Evolutionary conservation across 1,139 yeast genomes (phyloP).

Genomic region (Taiozyma sp.): DNA sequence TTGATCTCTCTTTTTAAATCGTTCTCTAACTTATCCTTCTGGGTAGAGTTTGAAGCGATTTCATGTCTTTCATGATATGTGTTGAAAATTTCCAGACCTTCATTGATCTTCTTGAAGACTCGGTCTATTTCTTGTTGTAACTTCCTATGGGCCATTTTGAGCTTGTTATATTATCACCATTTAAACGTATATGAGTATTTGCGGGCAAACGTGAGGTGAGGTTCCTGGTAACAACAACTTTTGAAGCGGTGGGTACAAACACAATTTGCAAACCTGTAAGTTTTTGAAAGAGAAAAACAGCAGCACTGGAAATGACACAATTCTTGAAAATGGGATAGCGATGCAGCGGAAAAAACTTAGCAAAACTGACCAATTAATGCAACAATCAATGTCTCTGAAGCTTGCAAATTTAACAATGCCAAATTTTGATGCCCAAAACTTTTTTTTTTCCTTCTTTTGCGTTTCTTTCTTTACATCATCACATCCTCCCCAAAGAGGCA

Average conservation of each 20-base stretch:
- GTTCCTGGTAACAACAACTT: background rate
- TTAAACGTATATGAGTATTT: background rate
- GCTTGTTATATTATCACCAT: slow-evolving; percentile 6
- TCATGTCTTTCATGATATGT: slow-evolving; percentile 66
- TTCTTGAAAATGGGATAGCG: background rate
- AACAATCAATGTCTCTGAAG: background rate
- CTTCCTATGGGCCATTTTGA: slow-evolving; percentile 58
- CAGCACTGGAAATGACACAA: background rate
- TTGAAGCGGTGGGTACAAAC: background rate
- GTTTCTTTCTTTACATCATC: background rate
- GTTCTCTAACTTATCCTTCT: slow-evolving; percentile 63
- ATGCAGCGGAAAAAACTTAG: background rate
- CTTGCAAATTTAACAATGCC: background rate
- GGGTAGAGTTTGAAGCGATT: slow-evolving; percentile 54
- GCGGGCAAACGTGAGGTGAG: background rate
- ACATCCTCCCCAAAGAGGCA: background rate
- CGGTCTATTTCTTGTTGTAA: slow-evolving; percentile 74
- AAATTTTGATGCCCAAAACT: background rate
- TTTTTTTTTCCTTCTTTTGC: background rate
- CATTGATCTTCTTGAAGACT: slow-evolving; percentile 71
- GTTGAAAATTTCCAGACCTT: slow-evolving; percentile 66
- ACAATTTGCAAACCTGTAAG: background rate
- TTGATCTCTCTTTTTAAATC: slow-evolving; percentile 74
- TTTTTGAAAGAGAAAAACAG: background rate
- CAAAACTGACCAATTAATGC: background rate